phyloP scores from a whole-genome alignment of 176 grass and related monocot genomes.

The Themeda triandra region DNA sequence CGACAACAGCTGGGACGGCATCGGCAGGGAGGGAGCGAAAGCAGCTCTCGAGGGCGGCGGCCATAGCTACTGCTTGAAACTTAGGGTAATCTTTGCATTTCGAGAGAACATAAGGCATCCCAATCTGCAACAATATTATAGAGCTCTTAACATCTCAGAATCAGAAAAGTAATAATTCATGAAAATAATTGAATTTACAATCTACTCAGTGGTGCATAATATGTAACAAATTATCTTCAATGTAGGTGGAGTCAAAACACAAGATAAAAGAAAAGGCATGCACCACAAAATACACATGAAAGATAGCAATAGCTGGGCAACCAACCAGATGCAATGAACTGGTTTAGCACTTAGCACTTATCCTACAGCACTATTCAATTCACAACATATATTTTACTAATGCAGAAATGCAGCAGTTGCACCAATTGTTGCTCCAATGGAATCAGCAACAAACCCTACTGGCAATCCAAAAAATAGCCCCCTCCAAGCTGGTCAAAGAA shows the following conservation, averaged over 20 bases:
- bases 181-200: constrained; percentile 21
- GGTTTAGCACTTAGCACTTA: neutral
- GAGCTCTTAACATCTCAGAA: constrained; percentile 8
- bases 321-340: neutral
- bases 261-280: neutral
- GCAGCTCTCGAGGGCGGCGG: constrained; percentile 59
- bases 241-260: neutral
- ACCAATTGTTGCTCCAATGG: constrained; percentile 94
- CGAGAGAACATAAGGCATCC: constrained; percentile 90
- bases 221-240: neutral
- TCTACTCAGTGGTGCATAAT: neutral
- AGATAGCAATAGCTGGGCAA: neutral
- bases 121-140: constrained; percentile 54
- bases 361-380: neutral
- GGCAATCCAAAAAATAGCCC: constrained; percentile 97
- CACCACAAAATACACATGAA: constrained; percentile 16
- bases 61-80: constrained; percentile 96
- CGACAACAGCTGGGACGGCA: constrained; percentile 61
- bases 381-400: neutral
- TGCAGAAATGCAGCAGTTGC: constrained; percentile 94
- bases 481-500: constrained; percentile 82
- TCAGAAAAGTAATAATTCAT: constrained; percentile 12
- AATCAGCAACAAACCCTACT: constrained; percentile 92
- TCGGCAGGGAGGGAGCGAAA: constrained; percentile 43
- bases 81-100: constrained; percentile 94